Base-by-base conservation (phyloP, 208 protist species). In the Balamuthia mandrillaris region DNA sequence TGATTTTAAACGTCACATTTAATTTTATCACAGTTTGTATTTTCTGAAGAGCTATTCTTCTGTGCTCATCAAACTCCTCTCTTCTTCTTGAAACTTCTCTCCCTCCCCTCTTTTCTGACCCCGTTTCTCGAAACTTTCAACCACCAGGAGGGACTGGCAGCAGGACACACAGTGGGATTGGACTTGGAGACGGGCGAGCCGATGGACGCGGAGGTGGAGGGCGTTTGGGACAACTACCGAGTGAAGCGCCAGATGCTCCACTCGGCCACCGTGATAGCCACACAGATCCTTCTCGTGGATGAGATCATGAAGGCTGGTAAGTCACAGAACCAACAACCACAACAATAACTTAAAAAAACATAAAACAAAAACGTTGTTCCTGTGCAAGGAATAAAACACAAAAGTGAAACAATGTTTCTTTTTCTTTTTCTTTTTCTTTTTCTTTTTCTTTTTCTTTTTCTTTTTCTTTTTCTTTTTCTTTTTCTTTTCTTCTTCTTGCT, bases 251-350 rank as follows among this genome's bases (percentile, higher is more conserved):
- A 98, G 86, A 84, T 99, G 27, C 79, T 99, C 10, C 93, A 99
- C 86, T 95, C 96, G 3, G 94, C 84, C 21, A 93, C 96, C 9
- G 93, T 99, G 27, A 99, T 99, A 92, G 94, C 97, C 6, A 92
- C 95, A 21, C 97, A 99, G 89, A 90, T 99, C 1, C 92, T 99
- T 10, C 93, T 99, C 7, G 98, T 99, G 6, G 99, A 99, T 89
- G 98, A 99, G 93, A 98, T 99, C 87, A 98, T 99, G 88, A 97
- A 97, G 86, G 98, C 98, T 75, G 98, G 97, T 31, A 83, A 83
- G 70, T 56, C 70, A 60, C 47, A 21, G 60, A 29, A 79, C 70
- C 1, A 42, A 79, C 12, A 42, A 42, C 10, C 45, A 79, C 70
- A 79, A 60, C 70, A 79, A 79, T 42, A 79, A 79, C 21, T 5